Evolutionary conservation across 2,329 filamentous ascomycete genomes (phyloP).

Genomic region (Colletotrichum truncatum): DNA sequence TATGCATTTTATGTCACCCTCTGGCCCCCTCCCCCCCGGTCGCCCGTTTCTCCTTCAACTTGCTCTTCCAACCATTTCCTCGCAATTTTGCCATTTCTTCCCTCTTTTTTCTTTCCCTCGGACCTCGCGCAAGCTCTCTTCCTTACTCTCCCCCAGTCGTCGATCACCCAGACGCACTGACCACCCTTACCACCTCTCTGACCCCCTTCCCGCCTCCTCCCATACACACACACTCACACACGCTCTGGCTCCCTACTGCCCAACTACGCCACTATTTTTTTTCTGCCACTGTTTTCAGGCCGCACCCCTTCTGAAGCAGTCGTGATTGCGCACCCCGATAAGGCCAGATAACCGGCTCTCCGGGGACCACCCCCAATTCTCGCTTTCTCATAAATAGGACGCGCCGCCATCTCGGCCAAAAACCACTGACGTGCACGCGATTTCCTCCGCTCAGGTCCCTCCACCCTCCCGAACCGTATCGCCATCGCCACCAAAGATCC

Average conservation of each 20-base stretch:
- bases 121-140: slow-evolving; percentile 5
- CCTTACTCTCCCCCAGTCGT: slow-evolving; percentile 23
- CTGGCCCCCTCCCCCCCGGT: neutral
- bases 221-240: too few species aligned
- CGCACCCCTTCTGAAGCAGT: slow-evolving; percentile 24
- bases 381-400: slow-evolving; percentile 56
- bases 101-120: slow-evolving; percentile 22
- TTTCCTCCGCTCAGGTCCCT: slow-evolving; percentile 50
- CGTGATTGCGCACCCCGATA: slow-evolving; percentile 42
- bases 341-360: slow-evolving; percentile 45
- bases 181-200: slow-evolving; percentile 27
- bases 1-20: slow-evolving; percentile 30
- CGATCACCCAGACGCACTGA: slow-evolving; percentile 27
- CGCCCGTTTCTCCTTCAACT: slow-evolving; percentile 18
- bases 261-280: slow-evolving; percentile 45
- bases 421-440: slow-evolving; percentile 56
- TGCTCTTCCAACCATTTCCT: slow-evolving; percentile 30
- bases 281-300: slow-evolving; percentile 33
- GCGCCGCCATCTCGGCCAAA: slow-evolving; percentile 53
- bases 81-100: slow-evolving; percentile 41
- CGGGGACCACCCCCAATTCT: slow-evolving; percentile 41
- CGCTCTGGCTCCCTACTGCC: slow-evolving; percentile 32
- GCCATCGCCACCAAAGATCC: slow-evolving; percentile 16
- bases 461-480: slow-evolving; percentile 30
- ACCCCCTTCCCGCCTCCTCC: slow-evolving; percentile 31